A percentile compares a stretch with the other conserved stretches of the same genome.
phyloP scores from a whole-genome alignment of 371 early-diverging fungal species.

The Rhizopus microsporus region DNA sequence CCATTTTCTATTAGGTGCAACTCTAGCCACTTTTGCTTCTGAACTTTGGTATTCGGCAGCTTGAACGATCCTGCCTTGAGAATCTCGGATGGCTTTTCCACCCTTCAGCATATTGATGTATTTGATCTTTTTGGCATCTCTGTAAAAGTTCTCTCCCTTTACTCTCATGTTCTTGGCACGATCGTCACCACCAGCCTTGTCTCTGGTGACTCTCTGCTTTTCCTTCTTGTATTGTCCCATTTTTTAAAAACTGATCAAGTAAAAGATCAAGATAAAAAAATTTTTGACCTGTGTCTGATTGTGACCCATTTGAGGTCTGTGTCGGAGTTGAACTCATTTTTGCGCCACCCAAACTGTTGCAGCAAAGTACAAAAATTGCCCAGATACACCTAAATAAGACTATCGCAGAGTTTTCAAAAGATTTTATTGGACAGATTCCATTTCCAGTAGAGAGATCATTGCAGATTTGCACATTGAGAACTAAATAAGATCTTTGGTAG shows the following conservation, averaged over 20 bases:
- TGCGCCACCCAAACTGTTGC: neutral
- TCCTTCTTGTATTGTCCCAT: constrained; percentile 77
- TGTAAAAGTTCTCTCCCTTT: constrained; percentile 97
- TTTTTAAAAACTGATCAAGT: neutral
- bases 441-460: no score
- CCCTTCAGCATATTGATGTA: constrained; percentile 92
- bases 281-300: neutral
- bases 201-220: constrained; percentile 58
- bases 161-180: constrained; percentile 71
- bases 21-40: constrained; percentile 77
- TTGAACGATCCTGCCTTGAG: constrained; percentile 92
- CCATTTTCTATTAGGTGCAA: constrained; percentile 97
- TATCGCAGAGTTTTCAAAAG: no score
- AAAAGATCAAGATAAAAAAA: neutral
- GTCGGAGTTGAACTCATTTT: neutral
- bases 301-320: no score
- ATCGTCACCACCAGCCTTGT: constrained; percentile 49
- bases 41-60: constrained; percentile 92
- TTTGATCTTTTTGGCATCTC: constrained; percentile 90
- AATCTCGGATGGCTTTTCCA: constrained; percentile 86
- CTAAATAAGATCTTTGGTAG: no score
- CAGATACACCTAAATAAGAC: no score
- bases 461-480: no score
- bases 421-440: no score
- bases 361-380: neutral